Base-by-base conservation (phyloP, 768 basidiomycete genomes). In the Trametes gibbosa region DNA sequence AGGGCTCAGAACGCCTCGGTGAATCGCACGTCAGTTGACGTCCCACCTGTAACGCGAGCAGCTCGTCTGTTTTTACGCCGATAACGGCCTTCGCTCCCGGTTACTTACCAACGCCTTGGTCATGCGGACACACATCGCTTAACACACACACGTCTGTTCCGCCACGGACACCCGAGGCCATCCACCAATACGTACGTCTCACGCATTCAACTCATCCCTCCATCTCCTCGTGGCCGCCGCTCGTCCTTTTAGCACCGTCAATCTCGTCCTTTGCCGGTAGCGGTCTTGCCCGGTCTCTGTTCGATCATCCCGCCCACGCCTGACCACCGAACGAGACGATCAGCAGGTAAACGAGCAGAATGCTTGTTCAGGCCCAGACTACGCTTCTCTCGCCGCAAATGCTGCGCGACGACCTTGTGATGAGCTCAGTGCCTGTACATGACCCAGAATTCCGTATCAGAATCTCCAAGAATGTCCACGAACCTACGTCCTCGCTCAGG, bases 91-190 rank as follows among this genome's bases (percentile, higher is more conserved):
- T 50, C 50, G 21, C 41, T 23, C 40, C 32, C 49, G 48, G 53
- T 45, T 46, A 46, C 35, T 55, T 54, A 61, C 53, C 25, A 51
- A 56, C 35, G 3, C 6, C 1, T 32, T 53, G 60, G 60, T 61
- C 60, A 61, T 61, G 60, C 45, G 60, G 21, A 14, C 41, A 39
- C 17, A 16, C 45, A 8, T 27, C n/a, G 47, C 47, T 53, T 59
- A 53, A 39, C 53, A 39, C 40, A n/a, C 53, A 39, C 41, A 21
- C 49, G 21, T 39, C 19, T 41, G 43, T 56, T 61, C 60, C 60
- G 53, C 24, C 23, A 29, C 60, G 60, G 60, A 34, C 27, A 47
- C 24, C 60, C 60, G 60, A 47, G 48, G 21, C 25, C 48, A 40
- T 34, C 48, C 32, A 13, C 32, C 21, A 50, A 24, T 60, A 60